A percentile compares a stretch with the other conserved stretches of the same genome.
Conservation (phyloP, 495 filamentous ascomycete species). For the Acidiella bohemica region DNA sequence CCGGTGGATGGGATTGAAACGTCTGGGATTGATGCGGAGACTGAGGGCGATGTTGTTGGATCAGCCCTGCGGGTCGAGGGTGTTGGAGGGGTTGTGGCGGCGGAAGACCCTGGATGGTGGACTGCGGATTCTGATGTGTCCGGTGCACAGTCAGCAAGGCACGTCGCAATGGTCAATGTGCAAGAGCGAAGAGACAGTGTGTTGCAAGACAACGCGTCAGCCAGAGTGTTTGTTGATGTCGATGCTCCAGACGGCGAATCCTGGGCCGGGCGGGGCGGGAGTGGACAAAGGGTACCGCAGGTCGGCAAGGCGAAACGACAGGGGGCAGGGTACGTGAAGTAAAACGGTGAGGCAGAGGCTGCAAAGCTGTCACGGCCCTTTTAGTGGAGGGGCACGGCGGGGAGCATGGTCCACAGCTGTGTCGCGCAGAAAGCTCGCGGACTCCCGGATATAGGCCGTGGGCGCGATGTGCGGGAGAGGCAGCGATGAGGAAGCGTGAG, state of each 20-base stretch:
- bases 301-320: constrained; percentile 6
- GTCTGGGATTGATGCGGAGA: constrained; percentile 28
- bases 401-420: not conserved
- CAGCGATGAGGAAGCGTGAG: no score
- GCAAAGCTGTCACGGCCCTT: no score
- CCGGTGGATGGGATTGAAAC: constrained; percentile 23
- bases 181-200: no score
- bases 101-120: constrained; percentile 26
- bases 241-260: constrained; percentile 1
- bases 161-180: no score
- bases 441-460: no score
- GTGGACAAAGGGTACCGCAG: constrained; percentile 3
- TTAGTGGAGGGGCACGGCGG: no score
- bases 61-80: constrained; percentile 22
- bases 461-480: no score
- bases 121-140: constrained; percentile 27
- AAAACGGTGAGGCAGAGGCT: constrained; percentile 13
- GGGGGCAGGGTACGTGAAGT: constrained; percentile 15
- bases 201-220: no score
- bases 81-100: constrained; percentile 30
- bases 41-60: constrained; percentile 29
- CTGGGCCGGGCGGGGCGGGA: constrained; percentile 7
- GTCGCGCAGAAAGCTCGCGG: no score
- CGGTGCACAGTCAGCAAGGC: constrained; percentile 4
- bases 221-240: not conserved